Evolutionary conservation across 805 yeast genomes (phyloP), one percentile per base, ranked within the genome.

Genomic region (Candida dajiaensis): DNA sequence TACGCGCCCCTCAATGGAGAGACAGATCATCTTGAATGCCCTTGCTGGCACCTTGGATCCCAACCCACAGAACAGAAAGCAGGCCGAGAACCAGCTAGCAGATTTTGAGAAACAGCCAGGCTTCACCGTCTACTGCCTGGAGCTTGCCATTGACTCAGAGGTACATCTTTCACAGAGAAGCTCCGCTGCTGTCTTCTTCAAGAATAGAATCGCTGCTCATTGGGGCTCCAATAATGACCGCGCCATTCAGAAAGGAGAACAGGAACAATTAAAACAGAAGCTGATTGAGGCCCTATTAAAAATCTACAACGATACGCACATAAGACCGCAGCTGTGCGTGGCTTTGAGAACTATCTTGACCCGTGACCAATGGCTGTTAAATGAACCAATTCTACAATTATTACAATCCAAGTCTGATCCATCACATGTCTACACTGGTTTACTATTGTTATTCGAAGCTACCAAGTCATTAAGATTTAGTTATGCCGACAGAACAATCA

Each of bases 161-260:
- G 65, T 70, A 26, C 67, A 77, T 6, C 50, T 56, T 7, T 68
- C 70, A 12, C 72, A 79, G 43, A 71, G 80, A 49, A 67, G 77
- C 49, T 83, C 87, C 12, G 73, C 84, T 6, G 82, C 85, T 0
- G 83, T 85, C 6, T 83, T 78, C 59, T 77, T 83, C 63, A 85
- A 85, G 59, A 85, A 85, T 61, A 71, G 77, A 47, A 68, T 84
- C 28, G 72, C 72, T 37, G 67, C 72, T 36, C 69, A 73, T 45
- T 83, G 90, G 89, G 64, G 65, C 21, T 57, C 52, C 38, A 41
- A 56, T 3, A 49, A 52, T 12, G 66, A 57, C 12, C 58, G 57
- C n/a, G 63, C 61, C 6, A 68, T 75, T 40, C 55, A 52, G 15
- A 46, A 51, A 1, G 71, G 73, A 38, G 90, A 84, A 58, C 78